Conservation (phyloP, 2,329 filamentous ascomycete species). For the Helotiales sp. region DNA sequence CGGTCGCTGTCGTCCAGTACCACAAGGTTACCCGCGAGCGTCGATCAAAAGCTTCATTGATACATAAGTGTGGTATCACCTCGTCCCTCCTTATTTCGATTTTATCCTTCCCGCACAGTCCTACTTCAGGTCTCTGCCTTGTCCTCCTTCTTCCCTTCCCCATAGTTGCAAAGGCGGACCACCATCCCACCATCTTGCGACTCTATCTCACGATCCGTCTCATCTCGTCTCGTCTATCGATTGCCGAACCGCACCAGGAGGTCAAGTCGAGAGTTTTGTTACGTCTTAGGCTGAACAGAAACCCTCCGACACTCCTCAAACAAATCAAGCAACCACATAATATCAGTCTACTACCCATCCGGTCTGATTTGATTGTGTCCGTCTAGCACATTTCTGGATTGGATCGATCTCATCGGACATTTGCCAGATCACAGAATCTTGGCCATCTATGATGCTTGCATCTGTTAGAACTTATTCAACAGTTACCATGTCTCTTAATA, state of each 20-base stretch:
- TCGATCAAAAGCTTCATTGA: conserved; percentile 33
- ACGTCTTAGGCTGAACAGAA: conserved; percentile 4
- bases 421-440: conserved; percentile 27
- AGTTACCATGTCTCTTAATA: conserved; percentile 38
- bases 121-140: background rate
- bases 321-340: conserved; percentile 7
- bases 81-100: conserved; percentile 10
- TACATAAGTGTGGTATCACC: conserved; percentile 30
- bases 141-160: conserved; percentile 2
- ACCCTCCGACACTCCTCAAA: conserved; percentile 14
- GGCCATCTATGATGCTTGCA: conserved; percentile 37
- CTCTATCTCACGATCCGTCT: conserved; percentile 10
- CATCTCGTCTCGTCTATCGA: conserved; percentile 7
- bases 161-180: background rate
- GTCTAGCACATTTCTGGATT: conserved; percentile 9
- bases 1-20: conserved; percentile 7
- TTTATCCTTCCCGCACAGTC: conserved; percentile 16
- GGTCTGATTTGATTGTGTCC: background rate
- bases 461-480: conserved; percentile 34
- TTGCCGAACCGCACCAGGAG: conserved; percentile 7
- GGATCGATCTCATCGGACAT: conserved; percentile 11
- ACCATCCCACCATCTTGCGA: conserved; percentile 16
- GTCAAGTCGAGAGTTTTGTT: conserved; percentile 8
- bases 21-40: conserved; percentile 21
- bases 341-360: conserved; percentile 4